A percentile compares a stretch with the other conserved stretches of the same genome.
Conservation (phyloP, 371 early-diverging fungal species). For the Nematocida sp. region DNA sequence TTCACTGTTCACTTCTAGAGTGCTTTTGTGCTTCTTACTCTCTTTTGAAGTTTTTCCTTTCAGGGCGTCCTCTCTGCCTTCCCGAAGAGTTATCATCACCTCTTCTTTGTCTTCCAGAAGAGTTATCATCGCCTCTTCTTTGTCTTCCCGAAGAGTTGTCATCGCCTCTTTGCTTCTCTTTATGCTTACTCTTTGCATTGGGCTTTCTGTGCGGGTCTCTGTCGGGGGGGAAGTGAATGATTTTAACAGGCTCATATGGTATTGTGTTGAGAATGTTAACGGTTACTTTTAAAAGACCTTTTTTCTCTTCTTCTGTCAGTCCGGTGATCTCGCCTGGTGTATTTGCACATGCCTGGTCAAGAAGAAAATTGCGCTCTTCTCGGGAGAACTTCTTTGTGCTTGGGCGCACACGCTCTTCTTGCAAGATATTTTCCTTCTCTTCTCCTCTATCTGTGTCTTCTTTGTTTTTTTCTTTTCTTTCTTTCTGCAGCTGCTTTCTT, state of each 20-base stretch:
- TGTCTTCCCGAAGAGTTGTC: not conserved
- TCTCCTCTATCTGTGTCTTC: not conserved
- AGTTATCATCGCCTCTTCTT: not conserved
- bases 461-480: slow-evolving; percentile 4
- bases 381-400: slow-evolving; percentile 9
- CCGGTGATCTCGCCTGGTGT: not conserved
- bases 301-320: slow-evolving; percentile 28
- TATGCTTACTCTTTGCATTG: not conserved
- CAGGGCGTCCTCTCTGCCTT: not conserved
- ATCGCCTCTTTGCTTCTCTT: not conserved
- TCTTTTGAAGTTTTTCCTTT: not conserved
- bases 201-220: slow-evolving; percentile 17
- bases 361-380: slow-evolving; percentile 6
- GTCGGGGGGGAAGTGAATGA: slow-evolving; percentile 8
- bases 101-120: not conserved
- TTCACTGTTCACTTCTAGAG: not conserved
- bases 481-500: slow-evolving; percentile 15
- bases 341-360: not conserved
- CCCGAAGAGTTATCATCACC: not conserved
- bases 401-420: too few species aligned
- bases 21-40: not conserved
- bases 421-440: too few species aligned
- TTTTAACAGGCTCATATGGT: slow-evolving; percentile 12
- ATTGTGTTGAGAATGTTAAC: slow-evolving; percentile 46
- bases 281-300: slow-evolving; percentile 37